These are phyloP conservation scores for Tuber umbilicatum DNA, from an alignment of 495 filamentous ascomycete genomes.

Conservation along the genomic window DNA sequence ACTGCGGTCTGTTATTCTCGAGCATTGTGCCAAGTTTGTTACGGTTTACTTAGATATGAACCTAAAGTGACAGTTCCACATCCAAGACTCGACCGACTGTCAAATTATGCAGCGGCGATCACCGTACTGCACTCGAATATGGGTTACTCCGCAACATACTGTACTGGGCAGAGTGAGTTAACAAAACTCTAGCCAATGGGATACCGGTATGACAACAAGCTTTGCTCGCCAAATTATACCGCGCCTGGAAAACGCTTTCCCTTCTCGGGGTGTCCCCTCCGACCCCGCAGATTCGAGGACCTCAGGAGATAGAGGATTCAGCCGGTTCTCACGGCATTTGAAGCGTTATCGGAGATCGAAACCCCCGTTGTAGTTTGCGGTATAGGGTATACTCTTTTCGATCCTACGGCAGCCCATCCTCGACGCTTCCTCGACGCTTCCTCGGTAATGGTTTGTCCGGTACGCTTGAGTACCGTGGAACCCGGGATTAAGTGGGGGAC, in stretches of 20 bases:
- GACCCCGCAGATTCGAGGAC: background rate
- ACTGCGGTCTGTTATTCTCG: too few relatives aligned
- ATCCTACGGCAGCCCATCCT: background rate
- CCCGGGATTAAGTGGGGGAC: background rate
- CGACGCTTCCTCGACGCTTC: too few relatives aligned
- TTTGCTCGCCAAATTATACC: background rate
- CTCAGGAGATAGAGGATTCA: background rate
- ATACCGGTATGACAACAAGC: background rate
- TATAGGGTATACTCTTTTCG: background rate
- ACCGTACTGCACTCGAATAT: background rate
- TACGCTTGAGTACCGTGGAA: background rate
- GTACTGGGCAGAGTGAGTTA: background rate
- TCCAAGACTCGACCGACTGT: too few relatives aligned
- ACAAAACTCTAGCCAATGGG: background rate
- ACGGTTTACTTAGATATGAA: too few relatives aligned
- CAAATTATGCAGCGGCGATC: background rate
- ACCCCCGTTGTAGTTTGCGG: background rate
- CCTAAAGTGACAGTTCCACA: too few relatives aligned
- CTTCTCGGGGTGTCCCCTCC: background rate
- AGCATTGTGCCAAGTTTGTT: too few relatives aligned
- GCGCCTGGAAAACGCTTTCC: background rate
- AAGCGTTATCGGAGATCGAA: background rate
- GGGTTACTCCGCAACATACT: too few relatives aligned
- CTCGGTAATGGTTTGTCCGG: background rate
- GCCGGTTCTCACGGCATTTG: background rate